Evolutionary conservation across 495 filamentous ascomycete species (phyloP).

Genomic region (Tuber indicum): DNA sequence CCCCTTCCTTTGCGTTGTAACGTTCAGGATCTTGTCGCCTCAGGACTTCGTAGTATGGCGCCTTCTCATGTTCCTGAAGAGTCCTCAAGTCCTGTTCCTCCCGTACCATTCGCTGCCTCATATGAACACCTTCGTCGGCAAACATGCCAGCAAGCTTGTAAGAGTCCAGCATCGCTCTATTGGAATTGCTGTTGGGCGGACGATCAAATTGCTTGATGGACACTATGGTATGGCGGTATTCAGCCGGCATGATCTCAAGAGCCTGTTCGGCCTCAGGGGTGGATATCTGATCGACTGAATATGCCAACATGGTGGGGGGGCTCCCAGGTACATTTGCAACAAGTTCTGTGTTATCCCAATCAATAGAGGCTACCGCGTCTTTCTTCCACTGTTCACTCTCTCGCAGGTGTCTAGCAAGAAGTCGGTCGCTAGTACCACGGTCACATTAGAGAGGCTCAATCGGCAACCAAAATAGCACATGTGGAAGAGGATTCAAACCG

Average conservation of each 20-base stretch:
- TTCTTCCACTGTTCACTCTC: constrained; percentile 34
- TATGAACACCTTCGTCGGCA: constrained; percentile 27
- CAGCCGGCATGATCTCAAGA: constrained; percentile 27
- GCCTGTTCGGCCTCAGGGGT: constrained; percentile 23
- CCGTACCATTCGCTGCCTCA: constrained; percentile 27
- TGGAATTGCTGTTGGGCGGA: constrained; percentile 15
- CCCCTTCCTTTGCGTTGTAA: constrained; percentile 30
- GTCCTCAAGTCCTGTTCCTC: constrained; percentile 34
- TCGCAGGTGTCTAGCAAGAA: constrained; percentile 22
- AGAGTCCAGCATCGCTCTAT: constrained; percentile 16
- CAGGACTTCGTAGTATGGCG: constrained; percentile 30
- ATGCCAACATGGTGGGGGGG: constrained; percentile 25
- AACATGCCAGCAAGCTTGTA: constrained; percentile 29
- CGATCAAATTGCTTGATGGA: constrained; percentile 27
- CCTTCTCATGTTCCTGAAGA: constrained; percentile 29
- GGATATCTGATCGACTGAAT: constrained; percentile 31
- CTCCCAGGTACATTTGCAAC: constrained; percentile 26
- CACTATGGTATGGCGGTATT: constrained; percentile 21
- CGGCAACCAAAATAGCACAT: neutral
- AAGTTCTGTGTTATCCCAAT: constrained; percentile 26
- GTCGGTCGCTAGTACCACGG: constrained; percentile 15
- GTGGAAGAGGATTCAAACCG: constrained; percentile 7
- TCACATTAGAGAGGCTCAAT: constrained; percentile 6
- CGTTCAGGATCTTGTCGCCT: constrained; percentile 29
- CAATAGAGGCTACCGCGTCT: constrained; percentile 26